Evolutionary conservation across 345 rosid species (phyloP).

Genomic region (Citrus reticulata): DNA sequence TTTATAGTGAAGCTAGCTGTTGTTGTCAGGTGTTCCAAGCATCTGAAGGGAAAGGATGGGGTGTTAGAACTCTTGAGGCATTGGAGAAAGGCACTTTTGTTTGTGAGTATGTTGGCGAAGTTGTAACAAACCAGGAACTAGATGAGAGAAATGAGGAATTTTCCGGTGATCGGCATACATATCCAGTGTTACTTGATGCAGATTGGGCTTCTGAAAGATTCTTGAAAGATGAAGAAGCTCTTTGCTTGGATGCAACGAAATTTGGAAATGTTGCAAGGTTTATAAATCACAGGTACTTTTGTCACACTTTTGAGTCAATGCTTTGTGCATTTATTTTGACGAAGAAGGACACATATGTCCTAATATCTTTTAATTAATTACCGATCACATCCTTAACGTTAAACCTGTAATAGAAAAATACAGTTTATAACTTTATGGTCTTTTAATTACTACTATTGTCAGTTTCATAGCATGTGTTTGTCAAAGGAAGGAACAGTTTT

Average conservation of each 20-base stretch:
- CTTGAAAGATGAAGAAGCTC: slow-evolving; percentile 54
- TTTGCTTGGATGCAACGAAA: slow-evolving; percentile 52
- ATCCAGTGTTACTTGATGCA: slow-evolving; percentile 56
- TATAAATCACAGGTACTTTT: slow-evolving; percentile 53
- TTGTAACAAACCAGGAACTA: slow-evolving; percentile 50
- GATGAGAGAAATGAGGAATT: slow-evolving; percentile 36
- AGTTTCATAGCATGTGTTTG: neutral
- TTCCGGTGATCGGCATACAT: slow-evolving; percentile 38
- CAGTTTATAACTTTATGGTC: too few relatives aligned
- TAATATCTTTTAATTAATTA: too few relatives aligned
- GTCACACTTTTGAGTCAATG: neutral
- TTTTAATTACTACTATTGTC: neutral
- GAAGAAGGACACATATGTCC: too few relatives aligned
- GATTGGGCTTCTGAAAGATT: slow-evolving; percentile 53
- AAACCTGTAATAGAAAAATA: neutral
- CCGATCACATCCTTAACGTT: neutral
- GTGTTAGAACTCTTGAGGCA: slow-evolving; percentile 34
- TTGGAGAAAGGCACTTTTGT: slow-evolving; percentile 52
- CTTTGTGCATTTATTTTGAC: neutral
- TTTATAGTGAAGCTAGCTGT: neutral
- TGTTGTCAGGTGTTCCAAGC: slow-evolving; percentile 38
- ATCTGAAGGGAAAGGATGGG: slow-evolving; percentile 55
- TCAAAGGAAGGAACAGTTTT: neutral
- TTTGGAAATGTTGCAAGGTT: slow-evolving; percentile 56
- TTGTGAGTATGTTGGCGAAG: slow-evolving; percentile 60